Percentiles rank a stretch among this genome's conserved stretches.
These are phyloP conservation scores for Chrysanthemum seticuspe DNA, from an alignment of 129 eudicot species.

Conservation along the genomic window DNA sequence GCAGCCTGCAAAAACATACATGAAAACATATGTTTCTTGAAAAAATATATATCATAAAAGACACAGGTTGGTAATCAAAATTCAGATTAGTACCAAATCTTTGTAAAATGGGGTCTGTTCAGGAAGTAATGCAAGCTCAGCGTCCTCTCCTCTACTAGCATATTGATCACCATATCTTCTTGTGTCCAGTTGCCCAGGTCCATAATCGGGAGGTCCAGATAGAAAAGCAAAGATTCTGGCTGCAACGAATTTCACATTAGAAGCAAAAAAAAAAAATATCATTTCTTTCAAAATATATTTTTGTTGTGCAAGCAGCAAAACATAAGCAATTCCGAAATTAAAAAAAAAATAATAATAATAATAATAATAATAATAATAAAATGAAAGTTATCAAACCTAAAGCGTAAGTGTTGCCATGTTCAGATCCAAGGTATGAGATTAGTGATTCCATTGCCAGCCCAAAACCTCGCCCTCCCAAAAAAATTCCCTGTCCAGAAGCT, in stretches of 20 bases:
- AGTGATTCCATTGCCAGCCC: conserved; percentile 96
- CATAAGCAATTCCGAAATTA: conserved; percentile 3
- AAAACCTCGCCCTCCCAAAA: conserved; percentile 91
- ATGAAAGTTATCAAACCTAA: conserved; percentile 48
- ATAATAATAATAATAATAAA: no score
- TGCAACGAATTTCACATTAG: conserved; percentile 36
- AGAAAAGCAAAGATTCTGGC: conserved; percentile 97
- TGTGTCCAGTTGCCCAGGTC: conserved; percentile 95
- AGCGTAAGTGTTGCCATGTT: conserved; percentile 90
- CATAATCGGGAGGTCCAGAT: conserved; percentile 98
- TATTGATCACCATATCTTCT: conserved; percentile 96
- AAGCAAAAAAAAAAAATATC: background rate
- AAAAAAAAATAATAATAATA: no score
- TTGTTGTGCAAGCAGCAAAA: conserved; percentile 13
- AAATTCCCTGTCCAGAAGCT: conserved; percentile 73
- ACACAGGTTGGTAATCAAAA: conserved; percentile 7
- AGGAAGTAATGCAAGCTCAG: conserved; percentile 97
- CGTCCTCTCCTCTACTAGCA: conserved; percentile 99
- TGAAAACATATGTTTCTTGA: conserved; percentile 22
- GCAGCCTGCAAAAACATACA: conserved; percentile 79
- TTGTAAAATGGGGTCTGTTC: conserved; percentile 97
- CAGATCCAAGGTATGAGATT: conserved; percentile 84
- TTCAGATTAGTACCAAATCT: conserved; percentile 65
- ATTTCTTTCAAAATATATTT: conserved; percentile 11
- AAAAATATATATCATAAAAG: conserved; percentile 12